Base-by-base conservation (phyloP, 106 monocot species). In the Phalaenopsis aphrodite region DNA sequence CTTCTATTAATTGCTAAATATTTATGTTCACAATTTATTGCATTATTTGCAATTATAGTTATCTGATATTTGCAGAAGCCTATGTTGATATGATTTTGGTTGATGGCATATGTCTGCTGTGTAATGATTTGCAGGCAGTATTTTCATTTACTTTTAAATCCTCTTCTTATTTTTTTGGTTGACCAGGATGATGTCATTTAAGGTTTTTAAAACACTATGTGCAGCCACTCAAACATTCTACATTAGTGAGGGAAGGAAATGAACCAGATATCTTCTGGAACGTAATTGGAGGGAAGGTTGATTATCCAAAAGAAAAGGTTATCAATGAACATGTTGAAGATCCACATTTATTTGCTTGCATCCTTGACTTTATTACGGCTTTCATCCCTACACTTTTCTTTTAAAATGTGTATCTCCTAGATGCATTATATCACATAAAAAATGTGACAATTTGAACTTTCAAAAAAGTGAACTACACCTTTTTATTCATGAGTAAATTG, bases 51-150 rank as follows among this genome's bases (percentile, higher is more conserved):
- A 74, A 7, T 74, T 43, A 74, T 45, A 74, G 16, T 65, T 77
- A 1, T 84, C 49, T 75, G 30, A 19, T 77, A 72, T 89, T 8
- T 84, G 67, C 85, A 98, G 98, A 98, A 71, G 83, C 90, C 24
- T 90, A 91, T 87, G 90, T 68, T 78, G 98, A 98, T 83, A 98
- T 98, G 98, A 90, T 98, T 56, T 47, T 94, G 80, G 98, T 89
- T 67, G 98, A 98, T 79, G 98, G 94, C 41, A 87, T 91, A 61
- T 82, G 94, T 75, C 92, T 87, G 57, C 91, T 98, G 83, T 98
- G 98, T 81, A 98, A 81, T 87, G 98, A 98, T 89, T 69, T 98
- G 78, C 88, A 92, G 94, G 98, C 94, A 81, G 75, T 37, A 72
- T 65, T 78, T 69, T 24, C 30, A 49, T 76, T 49, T 24, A 16